phyloP scores from a whole-genome alignment of 2,329 filamentous ascomycete genomes.

The Fusarium sp. region DNA sequence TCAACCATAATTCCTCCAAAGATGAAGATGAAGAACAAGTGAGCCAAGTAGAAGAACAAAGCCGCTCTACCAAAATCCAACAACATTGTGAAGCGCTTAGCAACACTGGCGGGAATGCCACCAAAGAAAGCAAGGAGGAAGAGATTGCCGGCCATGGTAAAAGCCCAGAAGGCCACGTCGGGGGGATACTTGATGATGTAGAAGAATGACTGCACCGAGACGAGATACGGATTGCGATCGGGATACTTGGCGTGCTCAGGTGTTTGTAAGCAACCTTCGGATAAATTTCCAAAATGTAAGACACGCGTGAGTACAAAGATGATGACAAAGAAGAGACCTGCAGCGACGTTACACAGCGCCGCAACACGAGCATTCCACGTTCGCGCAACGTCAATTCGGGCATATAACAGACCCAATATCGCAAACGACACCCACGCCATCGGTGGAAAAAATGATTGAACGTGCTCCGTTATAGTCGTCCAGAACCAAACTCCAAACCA shows the following conservation, averaged over 20 bases:
- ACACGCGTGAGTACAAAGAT: constrained; percentile 57
- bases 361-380: constrained; percentile 46
- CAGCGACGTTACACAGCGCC: constrained; percentile 43
- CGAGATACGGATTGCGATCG: constrained; percentile 54
- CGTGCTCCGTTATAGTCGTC: constrained; percentile 39
- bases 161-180: constrained; percentile 58
- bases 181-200: constrained; percentile 61
- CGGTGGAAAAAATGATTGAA: constrained; percentile 57
- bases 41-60: constrained; percentile 58
- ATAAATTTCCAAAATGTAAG: constrained; percentile 57
- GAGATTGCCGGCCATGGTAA: constrained; percentile 54
- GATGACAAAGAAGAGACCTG: constrained; percentile 47
- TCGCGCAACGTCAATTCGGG: constrained; percentile 50
- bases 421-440: constrained; percentile 61
- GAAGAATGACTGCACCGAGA: constrained; percentile 56
- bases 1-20: constrained; percentile 41
- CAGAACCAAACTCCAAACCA: constrained; percentile 57
- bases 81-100: constrained; percentile 49
- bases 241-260: constrained; percentile 50
- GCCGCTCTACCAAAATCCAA: constrained; percentile 59
- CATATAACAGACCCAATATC: constrained; percentile 57
- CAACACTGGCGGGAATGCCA: constrained; percentile 46
- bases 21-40: constrained; percentile 50
- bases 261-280: constrained; percentile 55
- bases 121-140: constrained; percentile 53